Conservation (phyloP, 371 early-diverging fungal species). For the Homolaphlyctis polyrhiza region DNA sequence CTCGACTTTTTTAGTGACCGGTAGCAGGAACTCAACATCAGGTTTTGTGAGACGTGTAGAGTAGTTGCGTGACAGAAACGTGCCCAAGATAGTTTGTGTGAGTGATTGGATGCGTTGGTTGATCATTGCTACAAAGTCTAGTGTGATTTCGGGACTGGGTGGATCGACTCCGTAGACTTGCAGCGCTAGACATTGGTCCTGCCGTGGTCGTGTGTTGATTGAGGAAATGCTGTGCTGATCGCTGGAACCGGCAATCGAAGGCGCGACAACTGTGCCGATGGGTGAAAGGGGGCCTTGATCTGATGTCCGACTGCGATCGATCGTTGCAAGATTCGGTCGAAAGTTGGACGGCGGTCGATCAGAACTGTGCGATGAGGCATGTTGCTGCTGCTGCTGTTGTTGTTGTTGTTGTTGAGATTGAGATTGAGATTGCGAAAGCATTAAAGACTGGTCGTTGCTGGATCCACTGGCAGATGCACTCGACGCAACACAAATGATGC, state of each 20-base stretch:
- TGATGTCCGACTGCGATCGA: neutral
- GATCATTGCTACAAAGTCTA: conserved; percentile 63
- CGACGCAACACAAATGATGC: conserved; percentile 19
- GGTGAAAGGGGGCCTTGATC: neutral
- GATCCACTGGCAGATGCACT: no score
- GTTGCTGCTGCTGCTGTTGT: no score
- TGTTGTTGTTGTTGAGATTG: no score
- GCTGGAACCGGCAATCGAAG: neutral
- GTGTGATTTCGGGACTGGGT: conserved; percentile 56
- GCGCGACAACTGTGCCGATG: neutral
- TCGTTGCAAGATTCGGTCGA: neutral
- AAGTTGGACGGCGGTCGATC: neutral
- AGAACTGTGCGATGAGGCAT: no score
- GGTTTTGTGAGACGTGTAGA: conserved; percentile 58
- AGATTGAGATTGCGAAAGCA: no score
- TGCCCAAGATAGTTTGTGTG: conserved; percentile 61
- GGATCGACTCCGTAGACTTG: conserved; percentile 73
- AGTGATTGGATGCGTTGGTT: conserved; percentile 56
- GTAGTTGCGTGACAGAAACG: conserved; percentile 67
- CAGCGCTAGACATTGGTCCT: conserved; percentile 54
- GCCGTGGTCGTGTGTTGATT: neutral
- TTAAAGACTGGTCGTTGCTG: no score
- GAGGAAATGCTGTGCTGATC: no score
- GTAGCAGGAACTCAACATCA: conserved; percentile 46
- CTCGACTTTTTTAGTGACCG: conserved; percentile 11